Conservation (phyloP, 495 filamentous ascomycete species). For the Lepraria neglecta region DNA sequence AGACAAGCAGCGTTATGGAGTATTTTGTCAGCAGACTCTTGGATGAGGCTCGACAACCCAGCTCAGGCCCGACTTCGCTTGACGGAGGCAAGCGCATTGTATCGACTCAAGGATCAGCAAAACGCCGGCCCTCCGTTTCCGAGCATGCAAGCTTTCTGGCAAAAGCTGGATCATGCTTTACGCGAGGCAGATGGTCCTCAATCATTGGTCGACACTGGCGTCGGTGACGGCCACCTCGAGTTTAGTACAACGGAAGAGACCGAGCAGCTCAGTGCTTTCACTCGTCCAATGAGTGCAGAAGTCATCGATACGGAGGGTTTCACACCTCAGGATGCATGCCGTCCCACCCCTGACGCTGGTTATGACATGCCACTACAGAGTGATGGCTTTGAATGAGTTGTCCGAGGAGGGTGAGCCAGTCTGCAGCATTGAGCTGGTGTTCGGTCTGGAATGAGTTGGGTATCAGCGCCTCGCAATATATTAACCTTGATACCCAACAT, state of each 20-base stretch:
- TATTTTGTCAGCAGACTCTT: slow-evolving; percentile 72
- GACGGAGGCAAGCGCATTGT: slow-evolving; percentile 17
- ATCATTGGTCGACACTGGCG: slow-evolving; percentile 1
- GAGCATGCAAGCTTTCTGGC: slow-evolving; percentile 23
- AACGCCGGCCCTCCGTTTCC: slow-evolving; percentile 15
- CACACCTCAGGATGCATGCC: slow-evolving; percentile 15
- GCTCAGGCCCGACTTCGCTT: slow-evolving; percentile 18
- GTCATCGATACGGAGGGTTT: slow-evolving; percentile 13
- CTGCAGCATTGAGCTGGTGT: not conserved
- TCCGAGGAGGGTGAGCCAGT: not conserved
- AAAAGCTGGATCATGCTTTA: slow-evolving; percentile 9
- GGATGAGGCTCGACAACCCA: slow-evolving; percentile 53
- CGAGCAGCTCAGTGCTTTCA: slow-evolving; percentile 10
- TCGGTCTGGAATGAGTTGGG: not conserved
- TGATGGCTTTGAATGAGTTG: slow-evolving; percentile 6
- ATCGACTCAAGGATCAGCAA: not conserved
- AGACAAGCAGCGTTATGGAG: slow-evolving; percentile 90
- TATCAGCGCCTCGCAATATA: not conserved
- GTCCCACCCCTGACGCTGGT: not conserved
- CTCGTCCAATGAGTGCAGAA: not conserved
- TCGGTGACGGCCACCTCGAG: not conserved
- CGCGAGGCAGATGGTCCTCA: not conserved
- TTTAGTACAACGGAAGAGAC: not conserved
- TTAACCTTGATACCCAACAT: not conserved
- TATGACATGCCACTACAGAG: slow-evolving; percentile 29